Base-by-base conservation (phyloP, 164 flowering plant genomes). In the Pachysandra terminalis region DNA sequence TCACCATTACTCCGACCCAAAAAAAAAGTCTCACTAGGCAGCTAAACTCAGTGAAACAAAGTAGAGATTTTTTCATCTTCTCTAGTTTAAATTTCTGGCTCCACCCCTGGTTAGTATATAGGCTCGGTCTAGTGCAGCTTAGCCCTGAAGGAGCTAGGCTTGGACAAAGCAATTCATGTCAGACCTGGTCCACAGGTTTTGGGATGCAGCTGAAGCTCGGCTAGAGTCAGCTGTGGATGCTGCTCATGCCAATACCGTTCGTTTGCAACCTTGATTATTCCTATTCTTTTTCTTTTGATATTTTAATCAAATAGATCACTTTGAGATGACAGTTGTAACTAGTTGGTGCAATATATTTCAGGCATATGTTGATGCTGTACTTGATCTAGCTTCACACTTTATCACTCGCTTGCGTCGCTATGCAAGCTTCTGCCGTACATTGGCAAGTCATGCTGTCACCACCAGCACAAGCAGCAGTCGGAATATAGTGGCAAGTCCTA, bases 391-490 rank as follows among this genome's bases (percentile, higher is more conserved):
- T 67, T 96, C 99, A 62, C 99, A 96, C 79, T 96, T 96, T 77
- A 93, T 93, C 64, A 96, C 98, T 62, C 96, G 99, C 25, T 79
- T 96, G 81, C 82, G 99, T 35, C 97, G 99, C 12, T 96, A 96
- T 85, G 99, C 99, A 56, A 96, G 99, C 73, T 96, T 96, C 73
- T 96, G 99, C 67, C 99, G 99, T 68, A 96, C 99, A 65, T 80
- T 96, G 75, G 99, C 99, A 51, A 93, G 89, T 77, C 99, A 91
- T 85, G 97, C 99, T 77, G 96, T 86, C 74, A 79, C 86, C 53
- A 84, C 97, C 3, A 91, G 91, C 51, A 74, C 92, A 19, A 91
- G 96, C 68, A 86, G 82, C 64, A 81, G 78, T 60, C 88, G 99
- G 54, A 85, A 69, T 78, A 78, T 87, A 83, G 93, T 90, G 71